These are phyloP conservation scores for Coemansia sp. DNA, from an alignment of 192 early-diverging fungal species.

Conservation along the genomic window DNA sequence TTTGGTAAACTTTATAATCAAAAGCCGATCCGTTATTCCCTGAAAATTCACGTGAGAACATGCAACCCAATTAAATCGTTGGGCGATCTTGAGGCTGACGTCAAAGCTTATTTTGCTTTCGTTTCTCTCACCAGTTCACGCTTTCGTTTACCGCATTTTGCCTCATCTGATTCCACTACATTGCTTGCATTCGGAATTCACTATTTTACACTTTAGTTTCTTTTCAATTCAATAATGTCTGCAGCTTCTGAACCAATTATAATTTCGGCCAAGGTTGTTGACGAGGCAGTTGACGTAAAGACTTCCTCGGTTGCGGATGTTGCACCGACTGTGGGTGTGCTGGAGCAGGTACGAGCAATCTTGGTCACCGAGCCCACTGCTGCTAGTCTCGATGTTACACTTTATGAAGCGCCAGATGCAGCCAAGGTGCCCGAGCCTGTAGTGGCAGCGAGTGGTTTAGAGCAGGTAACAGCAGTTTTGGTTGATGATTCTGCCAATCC, in stretches of 20 bases:
- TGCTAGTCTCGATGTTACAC: neutral
- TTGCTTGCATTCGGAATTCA: neutral
- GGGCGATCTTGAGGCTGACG: neutral
- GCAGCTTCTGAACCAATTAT: neutral
- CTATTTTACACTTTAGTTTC: neutral
- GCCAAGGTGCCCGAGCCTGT: neutral
- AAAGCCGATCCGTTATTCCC: too few relatives aligned
- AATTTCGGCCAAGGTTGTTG: neutral
- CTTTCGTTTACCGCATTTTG: neutral
- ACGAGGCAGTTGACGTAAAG: slow-evolving; percentile 3
- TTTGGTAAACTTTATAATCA: too few relatives aligned
- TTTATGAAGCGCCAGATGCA: neutral
- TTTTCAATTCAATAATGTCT: slow-evolving; percentile 4
- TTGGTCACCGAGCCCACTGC: neutral
- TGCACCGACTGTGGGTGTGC: neutral
- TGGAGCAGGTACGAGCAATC: neutral
- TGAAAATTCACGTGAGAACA: neutral
- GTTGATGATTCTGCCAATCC: neutral
- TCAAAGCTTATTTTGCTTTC: neutral
- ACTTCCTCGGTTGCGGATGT: neutral
- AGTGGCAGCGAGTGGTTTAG: neutral
- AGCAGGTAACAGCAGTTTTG: neutral
- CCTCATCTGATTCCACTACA: neutral
- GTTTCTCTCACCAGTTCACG: neutral
- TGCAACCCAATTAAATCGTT: neutral